Evolutionary conservation across 83 land plant genomes (phyloP).

Genomic region (Picea abies): DNA sequence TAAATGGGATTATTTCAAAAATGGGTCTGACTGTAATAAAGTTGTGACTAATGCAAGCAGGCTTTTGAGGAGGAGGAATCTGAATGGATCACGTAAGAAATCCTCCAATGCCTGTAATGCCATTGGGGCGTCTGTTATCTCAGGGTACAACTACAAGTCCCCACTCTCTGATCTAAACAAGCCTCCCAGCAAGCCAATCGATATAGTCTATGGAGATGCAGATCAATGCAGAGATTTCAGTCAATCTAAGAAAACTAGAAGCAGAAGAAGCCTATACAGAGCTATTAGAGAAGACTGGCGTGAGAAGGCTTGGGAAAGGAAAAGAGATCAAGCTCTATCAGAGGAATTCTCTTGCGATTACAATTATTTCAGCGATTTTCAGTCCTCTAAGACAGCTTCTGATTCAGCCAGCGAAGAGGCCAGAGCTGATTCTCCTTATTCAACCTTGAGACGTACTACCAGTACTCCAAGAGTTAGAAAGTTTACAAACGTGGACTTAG

Average conservation of each 20-base stretch:
- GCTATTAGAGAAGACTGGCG: neutral
- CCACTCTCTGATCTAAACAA: neutral
- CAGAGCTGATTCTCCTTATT: neutral
- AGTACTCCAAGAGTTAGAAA: slow-evolving; percentile 31
- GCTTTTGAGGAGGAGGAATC: neutral
- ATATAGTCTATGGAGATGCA: neutral
- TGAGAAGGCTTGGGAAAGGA: slow-evolving; percentile 10
- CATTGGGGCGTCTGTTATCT: slow-evolving; percentile 9
- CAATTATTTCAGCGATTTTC: slow-evolving; percentile 7
- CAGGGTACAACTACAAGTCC: slow-evolving; percentile 5
- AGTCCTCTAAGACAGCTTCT: slow-evolving; percentile 7
- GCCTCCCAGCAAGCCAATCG: neutral
- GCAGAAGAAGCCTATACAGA: neutral
- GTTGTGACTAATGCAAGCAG: neutral
- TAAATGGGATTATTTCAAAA: neutral
- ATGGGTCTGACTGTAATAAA: neutral
- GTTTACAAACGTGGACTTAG: slow-evolving; percentile 56
- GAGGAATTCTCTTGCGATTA: slow-evolving; percentile 3
- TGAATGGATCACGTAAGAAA: neutral
- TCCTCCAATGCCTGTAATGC: slow-evolving; percentile 5
- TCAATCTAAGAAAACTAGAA: neutral
- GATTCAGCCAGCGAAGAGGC: slow-evolving; percentile 12
- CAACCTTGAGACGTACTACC: neutral
- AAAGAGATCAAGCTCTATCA: slow-evolving; percentile 11
- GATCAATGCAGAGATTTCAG: neutral